Conservation (phyloP, 768 basidiomycete genomes). For the Tephrocybe sp. region DNA sequence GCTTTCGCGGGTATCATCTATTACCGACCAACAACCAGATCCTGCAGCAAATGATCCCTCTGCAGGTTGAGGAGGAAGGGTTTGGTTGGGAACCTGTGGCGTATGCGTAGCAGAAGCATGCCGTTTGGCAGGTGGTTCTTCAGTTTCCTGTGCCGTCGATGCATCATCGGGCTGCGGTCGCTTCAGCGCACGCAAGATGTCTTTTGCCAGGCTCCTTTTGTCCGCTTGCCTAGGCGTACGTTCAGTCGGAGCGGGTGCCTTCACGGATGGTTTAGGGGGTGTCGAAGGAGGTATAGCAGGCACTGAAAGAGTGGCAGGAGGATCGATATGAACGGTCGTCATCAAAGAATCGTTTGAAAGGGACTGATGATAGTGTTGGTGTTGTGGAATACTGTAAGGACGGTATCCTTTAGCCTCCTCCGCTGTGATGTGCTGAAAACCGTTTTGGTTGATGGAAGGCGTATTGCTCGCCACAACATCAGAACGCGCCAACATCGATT, state of each 20-base stretch:
- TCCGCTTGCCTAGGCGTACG: slow-evolving; percentile 44
- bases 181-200: slow-evolving; percentile 49
- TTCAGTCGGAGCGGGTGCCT: not conserved
- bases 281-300: not conserved
- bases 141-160: not conserved
- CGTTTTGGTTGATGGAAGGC: no score
- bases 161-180: slow-evolving; percentile 17
- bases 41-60: no score
- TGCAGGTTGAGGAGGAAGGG: no score
- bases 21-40: no score
- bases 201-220: slow-evolving; percentile 52
- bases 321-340: no score
- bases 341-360: no score
- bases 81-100: not conserved
- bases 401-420: not conserved
- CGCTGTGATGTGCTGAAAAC: no score
- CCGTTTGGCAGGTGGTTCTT: slow-evolving; percentile 13
- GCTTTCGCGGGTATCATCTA: no score
- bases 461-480: not conserved
- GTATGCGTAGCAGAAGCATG: slow-evolving; percentile 7
- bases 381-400: slow-evolving; percentile 9
- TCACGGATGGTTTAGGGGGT: not conserved
- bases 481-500: not conserved
- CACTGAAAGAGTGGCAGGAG: not conserved
- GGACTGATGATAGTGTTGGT: no score